Percentiles rank a stretch among this genome's conserved stretches.
Evolutionary conservation across 441 rosid species (phyloP).

Genomic region (Adansonia madagascariensis): DNA sequence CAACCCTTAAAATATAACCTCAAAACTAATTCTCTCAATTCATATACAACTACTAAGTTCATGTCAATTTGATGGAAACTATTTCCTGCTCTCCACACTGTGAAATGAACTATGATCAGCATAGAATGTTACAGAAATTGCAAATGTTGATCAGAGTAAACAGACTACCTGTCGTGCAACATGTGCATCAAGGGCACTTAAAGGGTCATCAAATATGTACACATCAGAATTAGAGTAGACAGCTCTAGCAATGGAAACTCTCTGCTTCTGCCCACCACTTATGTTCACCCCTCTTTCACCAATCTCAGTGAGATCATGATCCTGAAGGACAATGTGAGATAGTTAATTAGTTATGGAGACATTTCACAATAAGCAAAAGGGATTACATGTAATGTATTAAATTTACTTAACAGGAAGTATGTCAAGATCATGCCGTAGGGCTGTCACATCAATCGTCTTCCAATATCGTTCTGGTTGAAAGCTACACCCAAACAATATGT

Average conservation of each 20-base stretch:
- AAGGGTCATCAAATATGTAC: constrained; percentile 94
- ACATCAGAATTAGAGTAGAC: constrained; percentile 89
- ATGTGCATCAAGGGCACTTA: constrained; percentile 97
- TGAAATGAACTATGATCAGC: not conserved
- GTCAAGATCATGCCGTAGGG: constrained; percentile 86
- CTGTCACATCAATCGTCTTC: constrained; percentile 78
- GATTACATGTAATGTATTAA: constrained; percentile 18
- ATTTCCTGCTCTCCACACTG: not conserved
- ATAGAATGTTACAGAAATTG: not conserved
- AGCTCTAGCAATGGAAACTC: constrained; percentile 98
- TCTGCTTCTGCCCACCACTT: constrained; percentile 98
- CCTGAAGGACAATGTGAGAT: constrained; percentile 50
- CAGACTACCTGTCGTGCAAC: constrained; percentile 79
- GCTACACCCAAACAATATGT: constrained; percentile 79
- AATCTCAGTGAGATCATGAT: constrained; percentile 86
- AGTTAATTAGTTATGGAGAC: constrained; percentile 27
- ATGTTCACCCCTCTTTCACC: constrained; percentile 99
- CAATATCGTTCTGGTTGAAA: constrained; percentile 67
- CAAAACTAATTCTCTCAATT: not conserved
- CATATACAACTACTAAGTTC: not conserved
- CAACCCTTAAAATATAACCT: constrained; percentile 6
- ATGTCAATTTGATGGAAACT: not conserved
- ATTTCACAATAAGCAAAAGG: constrained; percentile 27
- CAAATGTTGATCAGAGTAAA: constrained; percentile 11
- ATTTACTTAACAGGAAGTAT: constrained; percentile 79